A percentile compares a stretch with the other conserved stretches of the same genome.
Conservation (phyloP, 2,329 filamentous ascomycete species). For the Calonectria pteridis region DNA sequence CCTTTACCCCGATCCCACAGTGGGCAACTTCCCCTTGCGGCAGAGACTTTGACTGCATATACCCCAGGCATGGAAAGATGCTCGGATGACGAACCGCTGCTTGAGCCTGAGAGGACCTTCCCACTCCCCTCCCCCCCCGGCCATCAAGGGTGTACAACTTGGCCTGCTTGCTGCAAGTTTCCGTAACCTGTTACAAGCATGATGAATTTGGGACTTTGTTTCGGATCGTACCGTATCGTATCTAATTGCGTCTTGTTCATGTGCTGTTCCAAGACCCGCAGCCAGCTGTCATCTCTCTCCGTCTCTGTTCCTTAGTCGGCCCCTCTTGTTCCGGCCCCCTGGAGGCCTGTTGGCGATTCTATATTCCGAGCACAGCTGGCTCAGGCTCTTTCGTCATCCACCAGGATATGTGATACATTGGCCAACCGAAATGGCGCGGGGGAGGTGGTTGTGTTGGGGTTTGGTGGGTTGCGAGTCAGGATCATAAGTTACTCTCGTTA, state of each 20-base stretch:
- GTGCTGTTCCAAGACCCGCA: slow-evolving; percentile 27
- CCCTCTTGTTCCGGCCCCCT: not conserved
- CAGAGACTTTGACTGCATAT: not conserved
- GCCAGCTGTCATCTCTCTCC: slow-evolving; percentile 41
- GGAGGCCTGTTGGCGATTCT: not conserved
- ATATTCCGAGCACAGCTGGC: slow-evolving; percentile 1
- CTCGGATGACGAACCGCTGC: slow-evolving; percentile 11
- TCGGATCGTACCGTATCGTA: slow-evolving; percentile 38
- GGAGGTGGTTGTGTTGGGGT: not conserved
- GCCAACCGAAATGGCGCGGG: slow-evolving; percentile 27
- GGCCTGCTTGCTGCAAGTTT: slow-evolving; percentile 7
- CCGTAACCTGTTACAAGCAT: slow-evolving; percentile 25
- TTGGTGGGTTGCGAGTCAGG: not conserved
- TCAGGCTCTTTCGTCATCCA: slow-evolving; percentile 26
- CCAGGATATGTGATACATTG: slow-evolving; percentile 34
- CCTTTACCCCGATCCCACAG: not conserved
- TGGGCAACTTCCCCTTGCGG: not conserved
- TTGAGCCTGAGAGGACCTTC: not conserved
- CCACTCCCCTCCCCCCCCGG: not conserved
- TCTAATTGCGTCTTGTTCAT: slow-evolving; percentile 39
- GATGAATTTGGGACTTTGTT: slow-evolving; percentile 34
- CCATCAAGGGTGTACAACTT: slow-evolving; percentile 11
- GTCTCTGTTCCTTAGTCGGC: slow-evolving; percentile 21
- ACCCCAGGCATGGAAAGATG: not conserved
- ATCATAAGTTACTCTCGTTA: slow-evolving; percentile 8